Evolutionary conservation across 2,329 filamentous ascomycete genomes (phyloP).

Genomic region (Exophiala mesophila): DNA sequence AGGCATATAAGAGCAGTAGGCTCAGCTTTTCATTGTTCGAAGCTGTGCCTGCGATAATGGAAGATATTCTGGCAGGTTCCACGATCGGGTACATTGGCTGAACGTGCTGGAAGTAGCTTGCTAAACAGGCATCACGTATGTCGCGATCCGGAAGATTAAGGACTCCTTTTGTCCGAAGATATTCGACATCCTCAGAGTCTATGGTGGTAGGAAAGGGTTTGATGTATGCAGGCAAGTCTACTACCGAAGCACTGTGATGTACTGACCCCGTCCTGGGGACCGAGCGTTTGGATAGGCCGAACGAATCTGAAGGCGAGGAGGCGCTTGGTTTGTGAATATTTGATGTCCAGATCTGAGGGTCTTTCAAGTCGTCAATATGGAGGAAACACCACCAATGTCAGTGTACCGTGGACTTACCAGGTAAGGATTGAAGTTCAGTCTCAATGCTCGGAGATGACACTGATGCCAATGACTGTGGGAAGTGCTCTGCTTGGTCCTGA

Average conservation of each 20-base stretch:
- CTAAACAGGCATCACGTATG: conserved; percentile 75
- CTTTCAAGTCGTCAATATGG: neutral
- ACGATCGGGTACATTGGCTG: conserved; percentile 90
- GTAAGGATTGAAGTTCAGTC: neutral
- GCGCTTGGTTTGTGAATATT: neutral
- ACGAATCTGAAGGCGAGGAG: neutral
- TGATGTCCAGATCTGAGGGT: neutral
- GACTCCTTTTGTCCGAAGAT: conserved; percentile 77
- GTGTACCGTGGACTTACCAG: neutral
- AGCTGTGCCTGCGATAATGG: conserved; percentile 57
- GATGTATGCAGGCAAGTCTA: conserved; percentile 53
- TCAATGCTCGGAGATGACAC: neutral
- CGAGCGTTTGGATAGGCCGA: neutral
- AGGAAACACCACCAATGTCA: neutral
- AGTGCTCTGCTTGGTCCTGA: neutral
- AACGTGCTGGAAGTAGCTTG: conserved; percentile 78
- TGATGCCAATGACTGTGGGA: neutral
- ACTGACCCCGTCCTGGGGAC: neutral
- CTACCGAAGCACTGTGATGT: neutral
- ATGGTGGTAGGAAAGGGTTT: conserved; percentile 72
- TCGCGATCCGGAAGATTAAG: conserved; percentile 64
- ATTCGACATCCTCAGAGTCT: conserved; percentile 73
- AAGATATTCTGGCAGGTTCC: conserved; percentile 57
- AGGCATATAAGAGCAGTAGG: conserved; percentile 81
- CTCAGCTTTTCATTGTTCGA: conserved; percentile 65